phyloP scores from a whole-genome alignment of 345 rosid species.

The Microcos paniculata region DNA sequence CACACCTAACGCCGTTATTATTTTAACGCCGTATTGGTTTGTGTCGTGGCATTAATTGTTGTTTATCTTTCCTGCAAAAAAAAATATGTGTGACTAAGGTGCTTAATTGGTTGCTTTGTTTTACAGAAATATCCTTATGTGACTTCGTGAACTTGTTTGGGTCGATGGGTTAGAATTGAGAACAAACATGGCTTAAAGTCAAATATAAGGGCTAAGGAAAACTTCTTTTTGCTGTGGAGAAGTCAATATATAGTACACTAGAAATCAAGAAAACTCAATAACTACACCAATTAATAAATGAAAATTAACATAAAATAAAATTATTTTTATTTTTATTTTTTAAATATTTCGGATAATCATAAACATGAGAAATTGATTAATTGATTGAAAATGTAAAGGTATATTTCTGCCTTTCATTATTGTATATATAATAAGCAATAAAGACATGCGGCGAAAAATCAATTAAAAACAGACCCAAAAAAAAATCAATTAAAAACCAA shows the following conservation, averaged over 20 bases:
- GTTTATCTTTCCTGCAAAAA: no score
- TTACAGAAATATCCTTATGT: conserved; percentile 10
- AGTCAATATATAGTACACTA: neutral
- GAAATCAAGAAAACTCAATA: neutral
- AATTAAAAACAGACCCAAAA: neutral
- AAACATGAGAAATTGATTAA: no score
- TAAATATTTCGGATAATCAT: no score
- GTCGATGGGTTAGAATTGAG: neutral
- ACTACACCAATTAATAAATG: no score
- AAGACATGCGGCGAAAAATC: neutral
- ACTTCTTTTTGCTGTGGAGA: neutral
- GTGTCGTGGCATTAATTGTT: neutral
- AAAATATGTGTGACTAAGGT: neutral
- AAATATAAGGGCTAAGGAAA: neutral
- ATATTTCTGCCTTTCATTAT: no score
- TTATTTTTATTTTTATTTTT: no score
- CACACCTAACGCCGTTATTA: conserved; percentile 8
- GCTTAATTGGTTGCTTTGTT: neutral
- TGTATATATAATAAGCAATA: no score
- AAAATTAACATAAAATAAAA: no score
- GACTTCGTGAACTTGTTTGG: neutral
- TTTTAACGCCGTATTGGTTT: neutral
- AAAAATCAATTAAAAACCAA: neutral
- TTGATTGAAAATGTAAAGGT: no score
- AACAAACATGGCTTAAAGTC: no score